phyloP scores from a whole-genome alignment of 73 alveolate genomes.

The Stentor roeselii region DNA sequence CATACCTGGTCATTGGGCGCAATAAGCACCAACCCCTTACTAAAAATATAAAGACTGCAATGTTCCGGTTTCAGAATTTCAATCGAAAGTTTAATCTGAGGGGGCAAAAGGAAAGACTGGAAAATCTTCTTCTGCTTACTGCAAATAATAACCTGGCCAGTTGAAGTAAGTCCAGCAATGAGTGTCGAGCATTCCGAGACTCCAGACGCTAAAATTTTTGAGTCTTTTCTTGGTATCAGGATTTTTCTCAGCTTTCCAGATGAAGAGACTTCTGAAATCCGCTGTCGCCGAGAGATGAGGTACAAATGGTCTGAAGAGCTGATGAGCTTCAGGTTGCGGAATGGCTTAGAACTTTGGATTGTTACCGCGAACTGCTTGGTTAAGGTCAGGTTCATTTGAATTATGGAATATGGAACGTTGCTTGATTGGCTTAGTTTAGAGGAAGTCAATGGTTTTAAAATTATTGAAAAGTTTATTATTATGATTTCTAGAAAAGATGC shows the following conservation, averaged over 20 bases:
- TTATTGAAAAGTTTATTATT: too few relatives aligned
- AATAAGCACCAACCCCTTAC: not conserved
- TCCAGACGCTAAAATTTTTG: not conserved
- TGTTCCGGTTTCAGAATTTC: not conserved
- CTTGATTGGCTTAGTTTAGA: not conserved
- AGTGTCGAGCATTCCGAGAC: not conserved
- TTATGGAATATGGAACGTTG: not conserved
- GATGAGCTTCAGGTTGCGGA: not conserved
- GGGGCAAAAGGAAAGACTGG: constrained; percentile 14
- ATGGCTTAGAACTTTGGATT: not conserved
- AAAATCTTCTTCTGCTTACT: not conserved
- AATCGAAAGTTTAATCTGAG: constrained; percentile 12
- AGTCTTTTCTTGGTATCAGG: not conserved
- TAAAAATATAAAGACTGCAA: not conserved
- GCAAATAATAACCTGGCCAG: not conserved
- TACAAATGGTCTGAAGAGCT: constrained; percentile 5
- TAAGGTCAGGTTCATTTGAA: not conserved
- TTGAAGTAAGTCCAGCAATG: constrained; percentile 10
- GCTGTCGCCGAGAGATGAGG: not conserved
- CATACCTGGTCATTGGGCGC: constrained; percentile 21
- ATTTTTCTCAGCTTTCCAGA: constrained; percentile 5
- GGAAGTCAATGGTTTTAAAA: too few relatives aligned
- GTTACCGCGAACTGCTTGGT: constrained; percentile 9
- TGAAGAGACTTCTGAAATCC: constrained; percentile 10
- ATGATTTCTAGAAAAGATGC: not conserved